Evolutionary conservation across 352 stramenopile genomes (phyloP).

Genomic region (Phytophthora crassamura): DNA sequence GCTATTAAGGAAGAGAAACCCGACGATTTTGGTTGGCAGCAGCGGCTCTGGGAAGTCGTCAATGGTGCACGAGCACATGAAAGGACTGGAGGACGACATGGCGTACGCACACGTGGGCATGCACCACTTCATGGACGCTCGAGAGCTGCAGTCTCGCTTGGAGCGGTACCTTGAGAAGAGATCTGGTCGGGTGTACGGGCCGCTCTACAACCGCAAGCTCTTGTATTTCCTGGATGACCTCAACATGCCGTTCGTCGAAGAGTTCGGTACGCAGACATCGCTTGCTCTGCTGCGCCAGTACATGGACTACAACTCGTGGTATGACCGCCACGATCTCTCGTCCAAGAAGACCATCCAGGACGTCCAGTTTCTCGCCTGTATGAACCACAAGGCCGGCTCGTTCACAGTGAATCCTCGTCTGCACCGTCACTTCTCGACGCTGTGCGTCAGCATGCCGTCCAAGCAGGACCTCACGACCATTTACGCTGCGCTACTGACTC

Average conservation of each 20-base stretch:
- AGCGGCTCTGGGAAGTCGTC: constrained; percentile 89
- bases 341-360: constrained; percentile 92
- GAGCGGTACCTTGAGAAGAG: constrained; percentile 89
- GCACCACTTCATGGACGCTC: constrained; percentile 91
- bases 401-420: constrained; percentile 90
- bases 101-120: constrained; percentile 68
- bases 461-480: constrained; percentile 73
- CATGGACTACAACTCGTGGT: constrained; percentile 93
- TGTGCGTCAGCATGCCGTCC: constrained; percentile 75
- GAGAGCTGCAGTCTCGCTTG: constrained; percentile 76
- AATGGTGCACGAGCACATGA: constrained; percentile 78
- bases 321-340: constrained; percentile 86
- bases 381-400: constrained; percentile 93
- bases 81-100: constrained; percentile 68
- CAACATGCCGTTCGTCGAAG: constrained; percentile 90
- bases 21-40: constrained; percentile 83
- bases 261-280: constrained; percentile 91
- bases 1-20: constrained; percentile 49
- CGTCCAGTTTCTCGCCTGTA: constrained; percentile 86
- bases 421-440: constrained; percentile 89
- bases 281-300: constrained; percentile 90
- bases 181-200: constrained; percentile 85
- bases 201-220: constrained; percentile 77
- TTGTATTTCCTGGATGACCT: constrained; percentile 93
- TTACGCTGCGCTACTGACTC: constrained; percentile 68